phyloP scores from a whole-genome alignment of 176 grass and related monocot species.

The Juncus inflexus region DNA sequence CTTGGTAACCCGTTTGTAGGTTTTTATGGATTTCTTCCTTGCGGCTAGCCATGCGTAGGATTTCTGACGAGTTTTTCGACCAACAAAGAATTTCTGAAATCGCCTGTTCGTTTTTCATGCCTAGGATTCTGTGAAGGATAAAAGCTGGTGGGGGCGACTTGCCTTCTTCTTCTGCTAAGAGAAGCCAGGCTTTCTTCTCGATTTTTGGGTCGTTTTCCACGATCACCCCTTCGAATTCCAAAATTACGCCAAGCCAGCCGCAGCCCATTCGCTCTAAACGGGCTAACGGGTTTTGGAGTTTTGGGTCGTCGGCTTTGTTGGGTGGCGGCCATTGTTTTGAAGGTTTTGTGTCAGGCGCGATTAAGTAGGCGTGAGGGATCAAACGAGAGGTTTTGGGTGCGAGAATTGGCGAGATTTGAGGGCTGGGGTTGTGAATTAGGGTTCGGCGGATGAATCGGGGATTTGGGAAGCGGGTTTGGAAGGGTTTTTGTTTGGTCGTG shows the following conservation, averaged over 20 bases:
- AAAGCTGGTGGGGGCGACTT: slow-evolving; percentile 58
- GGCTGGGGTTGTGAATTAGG: slow-evolving; percentile 25
- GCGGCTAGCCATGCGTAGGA: slow-evolving; percentile 45
- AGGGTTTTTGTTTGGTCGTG: slow-evolving; percentile 27
- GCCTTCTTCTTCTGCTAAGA: slow-evolving; percentile 62
- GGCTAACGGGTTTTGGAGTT: slow-evolving; percentile 71
- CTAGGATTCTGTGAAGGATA: slow-evolving; percentile 57
- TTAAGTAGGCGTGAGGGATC: slow-evolving; percentile 41
- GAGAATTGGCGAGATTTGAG: slow-evolving; percentile 18
- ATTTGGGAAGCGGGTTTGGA: slow-evolving; percentile 33
- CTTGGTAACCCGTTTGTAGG: slow-evolving; percentile 43
- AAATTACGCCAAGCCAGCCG: slow-evolving; percentile 83
- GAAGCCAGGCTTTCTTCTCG: slow-evolving; percentile 66
- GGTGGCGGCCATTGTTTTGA: slow-evolving; percentile 51
- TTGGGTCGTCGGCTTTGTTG: slow-evolving; percentile 67
- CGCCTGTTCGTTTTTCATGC: slow-evolving; percentile 92
- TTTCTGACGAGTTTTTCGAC: slow-evolving; percentile 57
- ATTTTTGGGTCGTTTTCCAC: slow-evolving; percentile 68
- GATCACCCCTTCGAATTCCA: slow-evolving; percentile 90
- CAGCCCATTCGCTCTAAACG: slow-evolving; percentile 84
- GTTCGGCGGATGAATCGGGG: slow-evolving; percentile 41
- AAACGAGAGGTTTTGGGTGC: slow-evolving; percentile 34
- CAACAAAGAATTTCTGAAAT: slow-evolving; percentile 93
- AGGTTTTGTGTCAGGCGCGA: slow-evolving; percentile 35
- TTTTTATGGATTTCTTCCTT: slow-evolving; percentile 74